Evolutionary conservation across 768 basidiomycete genomes (phyloP), one percentile per base, ranked within the genome.

Genomic region (Termitomyces eurrhizus): DNA sequence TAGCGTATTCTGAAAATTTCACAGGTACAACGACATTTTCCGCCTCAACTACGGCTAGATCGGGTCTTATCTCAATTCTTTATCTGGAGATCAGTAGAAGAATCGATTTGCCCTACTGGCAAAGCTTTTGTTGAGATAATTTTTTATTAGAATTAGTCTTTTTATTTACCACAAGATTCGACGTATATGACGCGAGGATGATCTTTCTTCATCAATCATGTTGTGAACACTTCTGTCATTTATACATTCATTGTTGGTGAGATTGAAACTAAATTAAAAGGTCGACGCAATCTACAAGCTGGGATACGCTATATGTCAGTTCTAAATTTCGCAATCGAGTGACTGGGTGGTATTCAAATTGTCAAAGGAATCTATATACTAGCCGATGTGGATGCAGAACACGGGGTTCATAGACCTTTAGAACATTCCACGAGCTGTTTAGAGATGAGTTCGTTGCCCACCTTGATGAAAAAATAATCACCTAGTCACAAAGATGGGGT

Each of bases 21-120:
- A 1, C 64, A 93, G 92, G 58, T 77, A 82, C 69, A 96, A 96
- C 73, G 92, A 95, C 72, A 87, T 95, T 62, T 95, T 97, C 90
- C 90, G 92, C 64, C 87, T 94, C 74, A 92, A 92, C 78, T 83
- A 85, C 70, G 89, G 84, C 65, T 78, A 70, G 70, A 73, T 56
- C 44, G 21, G 9, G 12, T 41, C 29, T 42, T 48, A 50, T 57
- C 56, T 49, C 53, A 33, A 21, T 14, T 57, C 16, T 35, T 32
- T 41, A 44, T 39, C 29, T 21, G 56, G 24, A 52, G 50, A 48
- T 49, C 24, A 57, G 37, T 59, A 29, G 57, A 36, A 51, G 55
- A 45, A 56, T 56, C 49, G 42, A 37, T 36, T 21, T 45, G 26
- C 29, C 18, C 16, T 57, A 41, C 26, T 46, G 18, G 36, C 39